Percentiles rank a stretch among this genome's conserved stretches.
Evolutionary conservation across 169 alveolate genomes (phyloP).

Genomic region (Cytauxzoon felis): DNA sequence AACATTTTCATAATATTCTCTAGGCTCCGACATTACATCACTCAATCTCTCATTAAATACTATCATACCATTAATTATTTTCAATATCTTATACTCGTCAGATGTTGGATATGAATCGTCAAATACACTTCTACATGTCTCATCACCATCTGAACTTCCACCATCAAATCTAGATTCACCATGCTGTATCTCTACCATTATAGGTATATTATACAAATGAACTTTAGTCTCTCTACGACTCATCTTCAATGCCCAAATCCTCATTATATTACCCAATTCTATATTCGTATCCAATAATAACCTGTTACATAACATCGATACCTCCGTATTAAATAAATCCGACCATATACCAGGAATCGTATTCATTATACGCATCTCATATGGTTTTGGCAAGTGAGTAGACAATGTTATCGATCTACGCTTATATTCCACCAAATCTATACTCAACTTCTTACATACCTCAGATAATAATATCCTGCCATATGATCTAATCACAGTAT

Average conservation of each 20-base stretch:
- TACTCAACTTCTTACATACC: no score
- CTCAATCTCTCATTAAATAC: conserved; percentile 30
- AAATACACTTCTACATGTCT: no score
- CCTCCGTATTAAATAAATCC: conserved; percentile 48
- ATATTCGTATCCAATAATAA: conserved; percentile 35
- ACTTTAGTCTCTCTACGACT: no score
- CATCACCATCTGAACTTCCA: no score
- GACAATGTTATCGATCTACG: conserved; percentile 1
- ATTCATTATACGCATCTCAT: conserved; percentile 50
- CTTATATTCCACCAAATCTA: conserved; percentile 25
- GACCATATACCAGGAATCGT: conserved; percentile 46
- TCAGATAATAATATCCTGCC: background rate
- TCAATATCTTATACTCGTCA: no score
- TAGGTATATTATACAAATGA: no score
- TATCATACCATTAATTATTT: conserved; percentile 11
- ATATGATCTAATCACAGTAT: background rate
- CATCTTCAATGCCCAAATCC: background rate
- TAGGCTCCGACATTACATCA: conserved; percentile 23
- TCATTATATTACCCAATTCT: conserved; percentile 38
- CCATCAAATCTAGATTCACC: no score
- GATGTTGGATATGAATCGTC: no score
- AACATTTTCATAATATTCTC: conserved; percentile 27
- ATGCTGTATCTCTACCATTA: no score
- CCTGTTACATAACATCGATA: conserved; percentile 19
- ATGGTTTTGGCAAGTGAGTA: conserved; percentile 36